Conservation (phyloP, 1,284 basidiomycete species). For the Vanrija pseudolonga region DNA sequence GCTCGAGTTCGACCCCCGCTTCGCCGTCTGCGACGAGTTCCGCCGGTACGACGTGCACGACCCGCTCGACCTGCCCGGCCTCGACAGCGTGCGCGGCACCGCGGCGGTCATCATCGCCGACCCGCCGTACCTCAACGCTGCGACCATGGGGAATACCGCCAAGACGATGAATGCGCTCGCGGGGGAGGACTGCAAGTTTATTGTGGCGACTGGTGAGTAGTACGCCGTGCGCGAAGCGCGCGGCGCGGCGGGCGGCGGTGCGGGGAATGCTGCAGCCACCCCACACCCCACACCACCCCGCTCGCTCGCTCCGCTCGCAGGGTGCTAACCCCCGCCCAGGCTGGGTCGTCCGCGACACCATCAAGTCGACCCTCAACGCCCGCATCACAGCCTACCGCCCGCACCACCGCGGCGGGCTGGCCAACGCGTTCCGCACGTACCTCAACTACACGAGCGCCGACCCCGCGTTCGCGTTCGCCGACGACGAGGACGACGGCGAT, state of each 20-base stretch:
- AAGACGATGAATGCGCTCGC: conserved; percentile 1
- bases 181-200: neutral
- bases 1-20: conserved; percentile 13
- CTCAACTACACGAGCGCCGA: conserved; percentile 6
- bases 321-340: neutral
- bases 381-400: conserved; percentile 7
- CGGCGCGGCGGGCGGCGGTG: too few relatives aligned
- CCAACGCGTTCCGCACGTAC: conserved; percentile 11
- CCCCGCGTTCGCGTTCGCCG: neutral
- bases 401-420: conserved; percentile 9
- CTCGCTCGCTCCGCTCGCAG: too few relatives aligned
- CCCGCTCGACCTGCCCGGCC: conserved; percentile 1
- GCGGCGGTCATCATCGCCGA: conserved; percentile 9
- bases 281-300: too few relatives aligned
- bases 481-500: conserved; percentile 3
- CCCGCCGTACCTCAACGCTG: conserved; percentile 12
- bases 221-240: too few relatives aligned
- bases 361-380: neutral
- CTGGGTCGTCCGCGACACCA: conserved; percentile 6
- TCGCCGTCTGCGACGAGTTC: conserved; percentile 14
- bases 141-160: conserved; percentile 3
- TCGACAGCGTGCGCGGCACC: neutral
- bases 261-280: too few relatives aligned
- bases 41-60: conserved; percentile 7
- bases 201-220: conserved; percentile 4